These are phyloP conservation scores for Nitzschia putrida DNA, from an alignment of 108 stramenopile species.

Conservation along the genomic window DNA sequence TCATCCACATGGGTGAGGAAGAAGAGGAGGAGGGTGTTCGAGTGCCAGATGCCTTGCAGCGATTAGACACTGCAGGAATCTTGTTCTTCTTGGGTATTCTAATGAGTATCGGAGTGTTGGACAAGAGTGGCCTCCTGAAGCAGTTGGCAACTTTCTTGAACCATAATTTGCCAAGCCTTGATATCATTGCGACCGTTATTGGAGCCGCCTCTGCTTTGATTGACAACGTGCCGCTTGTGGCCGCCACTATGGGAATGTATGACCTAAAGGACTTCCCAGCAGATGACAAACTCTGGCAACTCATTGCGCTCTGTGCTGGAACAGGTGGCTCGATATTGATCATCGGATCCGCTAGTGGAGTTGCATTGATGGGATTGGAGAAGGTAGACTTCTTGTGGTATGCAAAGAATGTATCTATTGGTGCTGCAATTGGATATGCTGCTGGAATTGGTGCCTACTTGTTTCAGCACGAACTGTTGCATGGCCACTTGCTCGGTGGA, in stretches of 20 bases:
- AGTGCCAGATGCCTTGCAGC: conserved; percentile 80
- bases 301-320: conserved; percentile 93
- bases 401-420: conserved; percentile 82
- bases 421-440: conserved; percentile 88
- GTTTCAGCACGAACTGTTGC: conserved; percentile 65
- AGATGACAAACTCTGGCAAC: conserved; percentile 92
- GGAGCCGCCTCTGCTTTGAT: conserved; percentile 90
- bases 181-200: conserved; percentile 93
- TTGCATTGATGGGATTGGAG: conserved; percentile 93
- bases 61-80: conserved; percentile 88
- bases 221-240: conserved; percentile 93
- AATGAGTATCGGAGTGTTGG: conserved; percentile 92
- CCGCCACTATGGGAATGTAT: conserved; percentile 96
- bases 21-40: conserved; percentile 69
- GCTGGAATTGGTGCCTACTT: conserved; percentile 90
- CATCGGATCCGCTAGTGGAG: conserved; percentile 91
- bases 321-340: conserved; percentile 93
- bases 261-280: conserved; percentile 84
- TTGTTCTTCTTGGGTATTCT: conserved; percentile 95
- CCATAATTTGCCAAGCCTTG: conserved; percentile 81
- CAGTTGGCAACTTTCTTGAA: conserved; percentile 85
- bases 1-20: conserved; percentile 91
- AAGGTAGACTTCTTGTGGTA: conserved; percentile 97
- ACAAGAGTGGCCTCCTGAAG: conserved; percentile 89
- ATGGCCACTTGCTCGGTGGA: conserved; percentile 50